Base-by-base conservation (phyloP, 2,329 filamentous ascomycete genomes). In the Aspergillus fumigatus region DNA sequence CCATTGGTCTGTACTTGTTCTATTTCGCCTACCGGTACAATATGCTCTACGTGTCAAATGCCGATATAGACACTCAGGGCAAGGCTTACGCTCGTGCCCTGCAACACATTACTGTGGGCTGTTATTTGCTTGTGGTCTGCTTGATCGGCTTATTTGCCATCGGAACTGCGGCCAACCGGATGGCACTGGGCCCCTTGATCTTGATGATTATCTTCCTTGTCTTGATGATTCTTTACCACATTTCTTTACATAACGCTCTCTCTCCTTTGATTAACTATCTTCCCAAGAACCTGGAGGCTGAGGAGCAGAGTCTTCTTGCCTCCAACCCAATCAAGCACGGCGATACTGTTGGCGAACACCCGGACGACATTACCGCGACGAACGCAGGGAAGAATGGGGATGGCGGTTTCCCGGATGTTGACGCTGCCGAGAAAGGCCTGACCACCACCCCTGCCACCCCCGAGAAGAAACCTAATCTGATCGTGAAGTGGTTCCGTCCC, bases 11-110 rank as follows among this genome's bases (percentile, higher is more conserved):
- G 57, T 84, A 81, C 23, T 78, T 94, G 45, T 92, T 96, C 74
- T 95, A 96, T 71, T 78, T 93, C 52, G 89, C 92, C 50, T 96
- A 91, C 80, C 85, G 89, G 19, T 96, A 97, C 80, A 95, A 96
- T 70, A 76, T 97, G 54, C 82, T 97, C 51, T 97, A 90, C 72
- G 91, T 96, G 38, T 88, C 87, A 51, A 89, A 95, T 69, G 85
- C 89, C 8, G 77, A 84, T 57, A 87, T 96, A 67, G 92, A 97
- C 70, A 96, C 90, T 40, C 90, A 95, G 68, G 92, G 93, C 17
- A 83, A 93, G 14, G 87, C 90, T 64, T 97, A 96, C 69, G 88
- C 90, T 1, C 88, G 88, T n/a, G 92, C 90, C 1, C 79, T 97
- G 52, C 88, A 95, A 71, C 92, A 97, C 57, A 84, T 95, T 50